A percentile compares a stretch with the other conserved stretches of the same genome.
phyloP scores from a whole-genome alignment of 805 yeast genomes.

The Lachancea nothofagi region DNA sequence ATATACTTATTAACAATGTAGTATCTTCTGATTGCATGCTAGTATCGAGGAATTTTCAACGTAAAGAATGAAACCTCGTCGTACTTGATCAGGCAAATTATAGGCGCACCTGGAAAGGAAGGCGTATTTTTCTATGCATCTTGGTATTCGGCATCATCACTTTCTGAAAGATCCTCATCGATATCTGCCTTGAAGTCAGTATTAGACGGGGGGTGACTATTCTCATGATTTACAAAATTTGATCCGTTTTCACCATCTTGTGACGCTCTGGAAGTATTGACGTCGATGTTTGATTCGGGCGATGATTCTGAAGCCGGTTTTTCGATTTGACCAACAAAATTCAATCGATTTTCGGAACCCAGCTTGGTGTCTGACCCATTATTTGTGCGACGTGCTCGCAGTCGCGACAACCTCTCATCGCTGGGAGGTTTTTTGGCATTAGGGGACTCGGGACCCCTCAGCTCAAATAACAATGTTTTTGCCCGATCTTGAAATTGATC shows the following conservation, averaged over 20 bases:
- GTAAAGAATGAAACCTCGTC: no score
- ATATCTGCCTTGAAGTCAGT: background rate
- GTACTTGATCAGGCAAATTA: background rate
- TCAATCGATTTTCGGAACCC: slow-evolving; percentile 6
- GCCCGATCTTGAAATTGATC: slow-evolving; percentile 35
- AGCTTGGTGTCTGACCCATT: background rate
- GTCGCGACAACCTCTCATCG: slow-evolving; percentile 23
- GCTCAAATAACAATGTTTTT: slow-evolving; percentile 53
- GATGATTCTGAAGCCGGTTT: background rate
- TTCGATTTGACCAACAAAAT: slow-evolving; percentile 1
- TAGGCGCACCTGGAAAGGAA: background rate
- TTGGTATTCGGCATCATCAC: slow-evolving; percentile 10
- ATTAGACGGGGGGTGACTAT: background rate
- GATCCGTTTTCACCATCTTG: background rate
- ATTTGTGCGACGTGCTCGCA: slow-evolving; percentile 4
- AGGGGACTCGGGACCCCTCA: slow-evolving; percentile 39
- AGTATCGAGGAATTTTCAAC: no score
- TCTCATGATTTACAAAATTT: background rate
- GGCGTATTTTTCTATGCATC: slow-evolving; percentile 7
- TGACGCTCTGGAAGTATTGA: background rate
- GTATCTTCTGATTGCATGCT: no score
- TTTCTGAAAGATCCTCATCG: background rate
- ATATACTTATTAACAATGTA: no score
- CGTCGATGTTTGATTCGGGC: background rate
- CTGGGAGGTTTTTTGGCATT: slow-evolving; percentile 20